Conservation (phyloP, 257 asterid genomes). For the Solanum corneliomulleri region DNA sequence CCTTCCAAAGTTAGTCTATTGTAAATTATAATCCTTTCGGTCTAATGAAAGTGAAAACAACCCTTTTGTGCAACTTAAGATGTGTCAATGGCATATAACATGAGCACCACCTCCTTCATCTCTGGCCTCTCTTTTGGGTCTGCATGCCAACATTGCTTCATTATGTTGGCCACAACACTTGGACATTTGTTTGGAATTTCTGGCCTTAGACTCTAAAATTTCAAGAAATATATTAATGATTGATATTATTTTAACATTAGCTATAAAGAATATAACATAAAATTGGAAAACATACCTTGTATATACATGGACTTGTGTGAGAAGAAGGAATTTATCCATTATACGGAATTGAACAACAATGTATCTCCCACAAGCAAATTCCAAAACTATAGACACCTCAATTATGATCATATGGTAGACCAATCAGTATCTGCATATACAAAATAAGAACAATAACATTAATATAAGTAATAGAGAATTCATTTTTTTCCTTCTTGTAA, state of each 20-base stretch:
- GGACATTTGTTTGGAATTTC: constrained; percentile 1
- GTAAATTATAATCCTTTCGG: not conserved
- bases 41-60: not conserved
- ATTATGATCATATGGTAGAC: constrained; percentile 2
- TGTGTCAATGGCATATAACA: constrained; percentile 1
- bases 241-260: not conserved
- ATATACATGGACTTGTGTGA: not conserved
- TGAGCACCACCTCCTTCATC: constrained; percentile 7
- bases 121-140: constrained; percentile 9
- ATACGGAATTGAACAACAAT: not conserved
- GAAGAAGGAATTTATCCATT: not conserved
- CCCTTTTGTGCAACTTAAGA: not conserved
- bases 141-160: constrained; percentile 13
- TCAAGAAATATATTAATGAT: not conserved
- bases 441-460: not conserved
- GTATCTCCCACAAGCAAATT: constrained; percentile 20
- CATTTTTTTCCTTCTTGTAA: not conserved
- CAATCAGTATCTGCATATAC: not conserved
- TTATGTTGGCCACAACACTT: not conserved
- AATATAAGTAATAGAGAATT: not conserved
- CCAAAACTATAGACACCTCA: constrained; percentile 21
- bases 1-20: not conserved
- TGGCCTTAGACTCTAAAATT: constrained; percentile 2
- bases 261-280: not conserved
- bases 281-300: not conserved